phyloP scores from a whole-genome alignment of 2,329 filamentous ascomycete genomes.

The Talaromyces sp. region DNA sequence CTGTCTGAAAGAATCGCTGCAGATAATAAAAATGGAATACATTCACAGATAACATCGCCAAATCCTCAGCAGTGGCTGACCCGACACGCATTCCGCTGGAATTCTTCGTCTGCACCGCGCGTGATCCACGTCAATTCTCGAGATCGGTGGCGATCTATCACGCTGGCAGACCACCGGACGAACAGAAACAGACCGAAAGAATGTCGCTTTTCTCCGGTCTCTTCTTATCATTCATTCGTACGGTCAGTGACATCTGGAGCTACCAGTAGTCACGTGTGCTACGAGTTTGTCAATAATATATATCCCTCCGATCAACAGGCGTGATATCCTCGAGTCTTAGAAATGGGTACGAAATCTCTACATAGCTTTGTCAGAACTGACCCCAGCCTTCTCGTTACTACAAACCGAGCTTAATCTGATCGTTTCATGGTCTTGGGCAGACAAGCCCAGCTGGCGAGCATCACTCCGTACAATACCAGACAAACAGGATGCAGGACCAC shows the following conservation, averaged over 20 bases:
- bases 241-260: no score
- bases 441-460: slow-evolving; percentile 48
- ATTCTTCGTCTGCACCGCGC: background rate
- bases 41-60: slow-evolving; percentile 1
- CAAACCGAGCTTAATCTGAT: background rate
- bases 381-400: background rate
- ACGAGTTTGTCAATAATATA: no score
- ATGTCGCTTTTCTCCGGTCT: background rate
- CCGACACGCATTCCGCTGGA: background rate
- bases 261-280: no score
- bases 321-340: background rate
- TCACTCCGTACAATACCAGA: slow-evolving; percentile 48
- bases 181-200: background rate
- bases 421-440: slow-evolving; percentile 48
- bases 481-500: slow-evolving; percentile 51
- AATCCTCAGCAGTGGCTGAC: slow-evolving; percentile 5
- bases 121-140: background rate
- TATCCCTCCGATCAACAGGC: no score
- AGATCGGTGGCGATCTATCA: background rate
- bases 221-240: background rate
- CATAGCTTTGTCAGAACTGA: background rate
- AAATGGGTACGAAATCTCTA: background rate
- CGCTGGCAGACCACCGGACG: background rate
- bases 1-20: background rate
- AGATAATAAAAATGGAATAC: background rate